Conservation (phyloP, 1,284 basidiomycete genomes). For the Wallemia hederae region DNA sequence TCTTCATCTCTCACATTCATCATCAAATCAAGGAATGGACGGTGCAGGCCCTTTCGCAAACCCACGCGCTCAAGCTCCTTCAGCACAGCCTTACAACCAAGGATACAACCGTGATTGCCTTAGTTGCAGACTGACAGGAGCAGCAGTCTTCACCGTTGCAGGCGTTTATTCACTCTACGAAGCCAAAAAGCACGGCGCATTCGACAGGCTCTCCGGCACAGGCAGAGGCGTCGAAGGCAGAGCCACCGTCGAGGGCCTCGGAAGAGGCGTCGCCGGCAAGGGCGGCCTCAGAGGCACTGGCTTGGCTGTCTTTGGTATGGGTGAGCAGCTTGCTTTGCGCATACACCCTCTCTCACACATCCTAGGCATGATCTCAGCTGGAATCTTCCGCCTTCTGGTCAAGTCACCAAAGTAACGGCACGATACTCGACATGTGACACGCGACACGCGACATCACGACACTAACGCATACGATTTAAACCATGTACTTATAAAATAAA, state of each 20-base stretch:
- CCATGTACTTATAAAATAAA: not conserved
- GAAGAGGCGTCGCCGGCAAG: not conserved
- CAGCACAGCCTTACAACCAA: not conserved
- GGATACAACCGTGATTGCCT: not conserved
- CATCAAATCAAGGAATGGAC: not conserved
- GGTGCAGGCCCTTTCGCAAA: not conserved
- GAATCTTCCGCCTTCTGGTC: not conserved
- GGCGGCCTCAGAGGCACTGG: not conserved
- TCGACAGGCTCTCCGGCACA: not conserved
- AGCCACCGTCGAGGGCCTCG: not conserved
- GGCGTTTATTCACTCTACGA: not conserved
- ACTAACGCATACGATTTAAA: not conserved
- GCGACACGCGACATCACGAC: not conserved
- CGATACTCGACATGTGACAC: too few relatives aligned
- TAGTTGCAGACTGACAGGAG: not conserved
- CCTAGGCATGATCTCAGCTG: not conserved
- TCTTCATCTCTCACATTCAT: not conserved
- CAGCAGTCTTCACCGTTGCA: not conserved
- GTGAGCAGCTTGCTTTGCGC: not conserved
- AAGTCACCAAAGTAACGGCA: not conserved
- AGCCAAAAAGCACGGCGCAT: not conserved
- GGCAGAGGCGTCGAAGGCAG: not conserved
- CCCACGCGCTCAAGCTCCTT: not conserved
- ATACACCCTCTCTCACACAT: not conserved
- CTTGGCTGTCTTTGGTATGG: not conserved